phyloP scores from a whole-genome alignment of 371 early-diverging fungal genomes.

The Mortierella sp. region DNA sequence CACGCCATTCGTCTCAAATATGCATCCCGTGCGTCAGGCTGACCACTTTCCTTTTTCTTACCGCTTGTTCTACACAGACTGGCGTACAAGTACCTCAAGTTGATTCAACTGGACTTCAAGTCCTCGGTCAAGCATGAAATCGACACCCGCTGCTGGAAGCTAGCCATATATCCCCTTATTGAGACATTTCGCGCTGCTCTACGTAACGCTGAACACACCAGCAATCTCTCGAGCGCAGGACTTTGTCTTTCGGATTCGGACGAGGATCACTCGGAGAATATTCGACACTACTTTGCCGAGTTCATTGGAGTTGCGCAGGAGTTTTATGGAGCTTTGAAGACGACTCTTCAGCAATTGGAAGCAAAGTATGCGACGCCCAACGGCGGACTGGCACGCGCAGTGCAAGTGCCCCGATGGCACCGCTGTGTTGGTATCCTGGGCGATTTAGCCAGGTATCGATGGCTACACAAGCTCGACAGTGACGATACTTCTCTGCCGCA shows the following conservation, averaged over 20 bases:
- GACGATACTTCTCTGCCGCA: conserved; percentile 27
- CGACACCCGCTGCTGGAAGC: conserved; percentile 75
- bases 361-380: conserved; percentile 33
- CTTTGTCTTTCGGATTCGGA: conserved; percentile 49
- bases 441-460: conserved; percentile 74
- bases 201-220: conserved; percentile 40
- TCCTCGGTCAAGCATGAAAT: conserved; percentile 72
- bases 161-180: conserved; percentile 72
- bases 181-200: conserved; percentile 70
- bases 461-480: conserved; percentile 58
- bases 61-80: conserved; percentile 38
- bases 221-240: conserved; percentile 17
- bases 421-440: conserved; percentile 66
- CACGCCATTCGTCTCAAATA: conserved; percentile 5
- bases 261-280: conserved; percentile 35
- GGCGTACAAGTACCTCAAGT: conserved; percentile 64
- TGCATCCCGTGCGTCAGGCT: conserved; percentile 6
- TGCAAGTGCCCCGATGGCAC: conserved; percentile 62
- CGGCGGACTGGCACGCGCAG: conserved; percentile 16
- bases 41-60: background rate
- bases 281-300: conserved; percentile 39
- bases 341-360: conserved; percentile 56
- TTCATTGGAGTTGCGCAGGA: conserved; percentile 52
- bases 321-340: conserved; percentile 61
- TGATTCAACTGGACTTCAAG: conserved; percentile 66